Percentiles rank a stretch among this genome's conserved stretches.
These are phyloP conservation scores for Thymus mandschuricus DNA, from an alignment of 257 asterid species.

Conservation along the genomic window DNA sequence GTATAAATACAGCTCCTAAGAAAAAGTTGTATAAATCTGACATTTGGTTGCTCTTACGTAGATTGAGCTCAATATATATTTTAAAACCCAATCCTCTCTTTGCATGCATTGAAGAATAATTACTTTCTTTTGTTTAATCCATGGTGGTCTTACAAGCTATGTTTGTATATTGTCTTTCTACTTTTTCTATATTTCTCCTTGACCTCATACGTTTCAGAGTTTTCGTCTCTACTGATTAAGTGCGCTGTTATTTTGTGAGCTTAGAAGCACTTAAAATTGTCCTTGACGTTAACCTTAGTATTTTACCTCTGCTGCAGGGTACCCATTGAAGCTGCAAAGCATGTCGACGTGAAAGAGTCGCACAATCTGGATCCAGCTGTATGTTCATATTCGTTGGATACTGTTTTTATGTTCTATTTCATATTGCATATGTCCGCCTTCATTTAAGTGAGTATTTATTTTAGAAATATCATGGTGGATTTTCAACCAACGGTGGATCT, in stretches of 20 bases:
- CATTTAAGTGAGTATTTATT: conserved; percentile 16
- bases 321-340: conserved; percentile 41
- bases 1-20: neutral
- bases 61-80: neutral
- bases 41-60: neutral
- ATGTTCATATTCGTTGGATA: conserved; percentile 26
- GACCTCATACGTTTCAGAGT: neutral
- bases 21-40: neutral
- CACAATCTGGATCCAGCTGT: conserved; percentile 43
- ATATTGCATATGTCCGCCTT: conserved; percentile 6
- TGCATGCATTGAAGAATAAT: neutral
- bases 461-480: conserved; percentile 1
- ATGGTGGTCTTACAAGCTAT: neutral
- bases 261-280: conserved; percentile 7
- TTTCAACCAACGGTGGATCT: conserved; percentile 18
- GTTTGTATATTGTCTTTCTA: conserved; percentile 9
- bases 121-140: conserved; percentile 6
- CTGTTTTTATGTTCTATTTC: neutral
- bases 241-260: conserved; percentile 1
- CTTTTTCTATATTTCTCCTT: neutral
- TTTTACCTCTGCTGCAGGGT: conserved; percentile 39
- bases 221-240: conserved; percentile 2
- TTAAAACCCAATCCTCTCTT: neutral
- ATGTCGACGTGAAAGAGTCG: conserved; percentile 35
- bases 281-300: conserved; percentile 17